A percentile compares a stretch with the other conserved stretches of the same genome.
Conservation (phyloP, 1,139 yeast genomes). For the Sugiyamaella castrensis region DNA sequence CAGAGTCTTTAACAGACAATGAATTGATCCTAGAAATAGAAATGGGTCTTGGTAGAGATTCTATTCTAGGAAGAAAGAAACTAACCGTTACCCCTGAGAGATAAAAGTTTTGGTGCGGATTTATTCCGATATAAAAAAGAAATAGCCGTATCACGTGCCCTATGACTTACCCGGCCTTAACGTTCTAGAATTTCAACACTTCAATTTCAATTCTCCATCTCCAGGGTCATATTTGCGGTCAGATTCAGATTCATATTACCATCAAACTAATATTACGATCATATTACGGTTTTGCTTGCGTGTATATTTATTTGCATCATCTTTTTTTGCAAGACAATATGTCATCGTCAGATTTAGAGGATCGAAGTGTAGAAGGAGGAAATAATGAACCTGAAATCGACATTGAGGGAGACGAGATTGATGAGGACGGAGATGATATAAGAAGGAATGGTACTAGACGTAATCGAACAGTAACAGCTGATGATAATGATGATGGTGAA, state of each 20-base stretch:
- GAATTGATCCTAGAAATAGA: too few species aligned
- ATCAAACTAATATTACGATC: not conserved
- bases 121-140: too few species aligned
- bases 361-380: not conserved
- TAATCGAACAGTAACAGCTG: conserved; percentile 6
- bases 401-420: conserved; percentile 1
- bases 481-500: conserved; percentile 2
- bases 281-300: too few species aligned
- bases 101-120: too few species aligned
- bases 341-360: conserved; percentile 10
- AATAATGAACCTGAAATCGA: conserved; percentile 4
- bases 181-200: not conserved
- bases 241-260: not conserved
- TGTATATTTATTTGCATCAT: too few species aligned
- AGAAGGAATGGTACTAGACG: conserved; percentile 10
- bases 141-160: too few species aligned
- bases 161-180: too few species aligned
- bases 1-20: too few species aligned
- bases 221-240: not conserved
- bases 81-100: too few species aligned
- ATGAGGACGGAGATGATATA: conserved; percentile 10
- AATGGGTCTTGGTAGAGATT: too few species aligned
- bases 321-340: not conserved
- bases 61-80: too few species aligned
- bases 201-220: not conserved